Percentiles rank a stretch among this genome's conserved stretches.
Conservation (phyloP, 176 grass and related monocot species). For the Guadua angustifolia region DNA sequence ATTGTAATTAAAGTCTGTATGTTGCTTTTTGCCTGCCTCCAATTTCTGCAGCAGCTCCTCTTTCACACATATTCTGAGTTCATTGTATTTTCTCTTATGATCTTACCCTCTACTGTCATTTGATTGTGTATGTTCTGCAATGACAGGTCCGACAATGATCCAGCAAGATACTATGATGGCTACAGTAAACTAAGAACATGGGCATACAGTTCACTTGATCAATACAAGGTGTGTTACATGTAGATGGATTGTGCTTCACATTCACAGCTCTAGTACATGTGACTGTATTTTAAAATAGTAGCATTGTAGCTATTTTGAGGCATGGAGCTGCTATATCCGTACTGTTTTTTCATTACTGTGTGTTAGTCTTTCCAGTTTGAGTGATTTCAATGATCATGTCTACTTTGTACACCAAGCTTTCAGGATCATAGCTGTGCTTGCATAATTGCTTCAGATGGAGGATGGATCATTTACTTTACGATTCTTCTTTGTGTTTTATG, state of each 20-base stretch:
- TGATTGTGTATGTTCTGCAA: constrained; percentile 18
- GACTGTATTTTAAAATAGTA: not conserved
- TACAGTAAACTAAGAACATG: constrained; percentile 84
- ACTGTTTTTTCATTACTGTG: not conserved
- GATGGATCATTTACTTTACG: not conserved
- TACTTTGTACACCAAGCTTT: not conserved
- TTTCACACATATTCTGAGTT: not conserved
- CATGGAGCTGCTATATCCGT: not conserved
- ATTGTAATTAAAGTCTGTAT: constrained; percentile 17
- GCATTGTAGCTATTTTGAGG: constrained; percentile 6
- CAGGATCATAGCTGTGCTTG: not conserved
- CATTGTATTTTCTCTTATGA: constrained; percentile 1
- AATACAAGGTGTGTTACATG: constrained; percentile 76
- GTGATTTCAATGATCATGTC: not conserved
- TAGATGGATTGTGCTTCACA: constrained; percentile 24
- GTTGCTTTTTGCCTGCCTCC: not conserved
- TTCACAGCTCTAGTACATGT: constrained; percentile 32
- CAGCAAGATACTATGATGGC: constrained; percentile 69
- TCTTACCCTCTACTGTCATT: constrained; percentile 16
- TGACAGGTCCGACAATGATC: constrained; percentile 72
- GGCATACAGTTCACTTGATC: constrained; percentile 96
- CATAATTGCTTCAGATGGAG: not conserved
- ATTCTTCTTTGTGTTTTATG: not conserved
- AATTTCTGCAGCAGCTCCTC: not conserved
- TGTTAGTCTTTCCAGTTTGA: not conserved